These are phyloP conservation scores for Sungouiella thailandica DNA, from an alignment of 805 yeast species.

Conservation along the genomic window DNA sequence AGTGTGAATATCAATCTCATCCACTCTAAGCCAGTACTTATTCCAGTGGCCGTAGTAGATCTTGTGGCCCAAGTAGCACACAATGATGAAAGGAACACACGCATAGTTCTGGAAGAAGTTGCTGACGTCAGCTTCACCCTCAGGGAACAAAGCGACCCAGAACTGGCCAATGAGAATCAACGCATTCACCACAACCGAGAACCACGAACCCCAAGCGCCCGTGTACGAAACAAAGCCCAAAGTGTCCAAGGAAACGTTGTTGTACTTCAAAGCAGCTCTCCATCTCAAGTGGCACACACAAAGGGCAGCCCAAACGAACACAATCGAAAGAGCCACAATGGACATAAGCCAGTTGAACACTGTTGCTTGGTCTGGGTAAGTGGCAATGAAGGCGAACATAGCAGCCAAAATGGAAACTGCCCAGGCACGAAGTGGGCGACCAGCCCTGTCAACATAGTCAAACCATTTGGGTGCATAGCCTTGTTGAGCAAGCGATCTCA, in stretches of 20 bases:
- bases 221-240: constrained; percentile 32
- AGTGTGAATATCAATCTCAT: constrained; percentile 19
- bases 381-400: constrained; percentile 23
- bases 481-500: constrained; percentile 23
- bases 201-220: constrained; percentile 36
- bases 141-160: constrained; percentile 41
- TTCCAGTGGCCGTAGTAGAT: constrained; percentile 18
- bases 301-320: constrained; percentile 23
- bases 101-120: constrained; percentile 25
- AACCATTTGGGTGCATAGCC: constrained; percentile 26
- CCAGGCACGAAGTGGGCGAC: constrained; percentile 26
- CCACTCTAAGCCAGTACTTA: constrained; percentile 14
- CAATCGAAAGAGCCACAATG: constrained; percentile 23
- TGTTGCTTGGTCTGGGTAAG: constrained; percentile 27
- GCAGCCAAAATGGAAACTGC: constrained; percentile 19
- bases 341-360: constrained; percentile 29
- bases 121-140: constrained; percentile 20
- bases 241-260: constrained; percentile 17
- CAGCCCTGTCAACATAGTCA: constrained; percentile 24
- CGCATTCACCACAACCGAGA: constrained; percentile 24
- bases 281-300: constrained; percentile 25
- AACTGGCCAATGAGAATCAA: constrained; percentile 39
- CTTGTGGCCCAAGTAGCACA: constrained; percentile 22
- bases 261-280: constrained; percentile 23
- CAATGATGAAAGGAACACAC: constrained; percentile 19